Evolutionary conservation across 345 rosid species (phyloP).

Genomic region (Gossypium raimondii): DNA sequence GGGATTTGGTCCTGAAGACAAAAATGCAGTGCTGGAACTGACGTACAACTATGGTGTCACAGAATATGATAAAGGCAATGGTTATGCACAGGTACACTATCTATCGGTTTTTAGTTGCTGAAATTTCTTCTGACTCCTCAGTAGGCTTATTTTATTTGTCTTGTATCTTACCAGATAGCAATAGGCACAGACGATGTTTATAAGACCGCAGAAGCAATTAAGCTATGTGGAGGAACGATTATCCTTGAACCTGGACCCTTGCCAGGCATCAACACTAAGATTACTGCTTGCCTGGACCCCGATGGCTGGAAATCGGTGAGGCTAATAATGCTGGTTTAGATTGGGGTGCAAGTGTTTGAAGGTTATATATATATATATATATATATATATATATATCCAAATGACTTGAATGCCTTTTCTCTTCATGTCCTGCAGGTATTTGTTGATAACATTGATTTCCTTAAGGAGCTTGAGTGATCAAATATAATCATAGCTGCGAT

Average conservation of each 20-base stretch:
- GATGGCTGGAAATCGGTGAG: conserved; percentile 95
- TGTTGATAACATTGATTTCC: conserved; percentile 12
- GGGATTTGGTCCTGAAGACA: conserved; percentile 86
- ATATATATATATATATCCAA: not conserved
- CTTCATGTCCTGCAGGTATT: not conserved
- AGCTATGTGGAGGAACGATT: conserved; percentile 72
- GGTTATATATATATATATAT: not conserved
- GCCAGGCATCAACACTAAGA: conserved; percentile 87
- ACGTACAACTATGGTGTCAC: conserved; percentile 92
- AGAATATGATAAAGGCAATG: conserved; percentile 86
- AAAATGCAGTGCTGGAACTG: conserved; percentile 42
- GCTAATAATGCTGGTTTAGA: conserved; percentile 5
- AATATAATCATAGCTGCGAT: not conserved
- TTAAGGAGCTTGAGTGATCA: conserved; percentile 5
- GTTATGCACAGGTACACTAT: conserved; percentile 72
- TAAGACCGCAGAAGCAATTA: conserved; percentile 82
- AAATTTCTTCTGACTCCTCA: not conserved
- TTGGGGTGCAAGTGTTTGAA: not conserved
- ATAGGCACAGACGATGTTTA: conserved; percentile 94
- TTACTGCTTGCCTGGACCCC: conserved; percentile 92
- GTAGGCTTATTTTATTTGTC: not conserved
- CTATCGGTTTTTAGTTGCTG: not conserved
- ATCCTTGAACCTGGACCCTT: conserved; percentile 90
- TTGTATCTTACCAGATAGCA: conserved; percentile 53
- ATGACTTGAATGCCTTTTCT: not conserved